Base-by-base conservation (phyloP, 305 asterid species). In the Fraxinus dipetala region DNA sequence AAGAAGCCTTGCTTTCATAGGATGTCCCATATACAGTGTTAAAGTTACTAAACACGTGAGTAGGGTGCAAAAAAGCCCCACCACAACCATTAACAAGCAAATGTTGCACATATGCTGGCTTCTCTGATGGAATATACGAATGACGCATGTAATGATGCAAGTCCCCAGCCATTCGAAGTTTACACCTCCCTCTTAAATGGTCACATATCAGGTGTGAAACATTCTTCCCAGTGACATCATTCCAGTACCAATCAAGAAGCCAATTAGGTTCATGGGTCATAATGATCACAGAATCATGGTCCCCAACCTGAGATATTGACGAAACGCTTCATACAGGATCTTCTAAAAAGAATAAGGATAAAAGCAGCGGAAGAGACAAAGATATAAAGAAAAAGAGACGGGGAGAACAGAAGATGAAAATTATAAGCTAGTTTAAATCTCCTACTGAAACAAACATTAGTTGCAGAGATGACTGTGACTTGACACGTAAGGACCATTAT, bases 91-190 rank as follows among this genome's bases (percentile, higher is more conserved):
- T 96, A 75, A 94, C 99, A 54, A 94, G 94, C 83, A 96, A 86
- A 90, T 96, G 98, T 30, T 93, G 98, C 83, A 96, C 98, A 56
- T 87, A 78, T 77, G 83, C 90, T 16, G 98, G 99, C 86, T 91
- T 91, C 81, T 94, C 94, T 6, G 97, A 88, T 36, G 93, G 94
- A 76, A 91, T 90, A 78, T 83, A 88, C 43, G 97, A 94, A 86
- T 94, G 99, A 13, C 97, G 98, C 98, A 94, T 96, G 88, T 94
- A 96, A 88, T 94, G 97, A 89, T 96, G 98, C 90, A 94, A 90
- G 84, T 94, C 99, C 84, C 98, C 98, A 67, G 98, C 96, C 82
- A 96, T 86, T 77, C 98, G 93, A 77, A 95, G 97, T 88, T 89
- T 94, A 87, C 99, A 93, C 89, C 98, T 89, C 79, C 94, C 97